A percentile compares a stretch with the other conserved stretches of the same genome.
Conservation (phyloP, 371 early-diverging fungal species). For the Rhizopus stolonifer region DNA sequence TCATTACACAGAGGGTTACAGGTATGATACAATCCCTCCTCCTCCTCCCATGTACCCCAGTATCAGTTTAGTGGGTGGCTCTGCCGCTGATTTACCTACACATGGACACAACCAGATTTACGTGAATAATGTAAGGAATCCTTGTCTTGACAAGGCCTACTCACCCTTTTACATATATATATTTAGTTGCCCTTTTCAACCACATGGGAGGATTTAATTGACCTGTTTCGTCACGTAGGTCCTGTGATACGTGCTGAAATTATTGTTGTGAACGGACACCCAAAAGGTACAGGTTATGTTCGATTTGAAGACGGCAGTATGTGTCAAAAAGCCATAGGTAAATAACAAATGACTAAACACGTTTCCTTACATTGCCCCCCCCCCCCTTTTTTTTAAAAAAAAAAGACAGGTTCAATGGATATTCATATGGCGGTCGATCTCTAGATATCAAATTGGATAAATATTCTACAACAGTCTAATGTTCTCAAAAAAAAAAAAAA, state of each 20-base stretch:
- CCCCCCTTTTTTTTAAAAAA: slow-evolving; percentile 17
- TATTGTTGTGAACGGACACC: slow-evolving; percentile 48
- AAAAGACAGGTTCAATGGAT: slow-evolving; percentile 58
- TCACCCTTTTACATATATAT: too few species aligned
- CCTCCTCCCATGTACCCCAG: slow-evolving; percentile 21
- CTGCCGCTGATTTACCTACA: slow-evolving; percentile 39
- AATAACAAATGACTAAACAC: background rate
- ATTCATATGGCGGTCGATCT: slow-evolving; percentile 57
- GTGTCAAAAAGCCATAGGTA: slow-evolving; percentile 65
- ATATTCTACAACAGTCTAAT: slow-evolving; percentile 21
- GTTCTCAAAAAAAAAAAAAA: too few species aligned
- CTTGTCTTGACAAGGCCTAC: too few species aligned
- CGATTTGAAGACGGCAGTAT: slow-evolving; percentile 57
- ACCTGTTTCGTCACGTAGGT: slow-evolving; percentile 63
- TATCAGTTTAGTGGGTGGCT: slow-evolving; percentile 39
- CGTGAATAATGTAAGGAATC: slow-evolving; percentile 55
- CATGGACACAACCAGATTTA: slow-evolving; percentile 55
- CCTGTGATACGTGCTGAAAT: slow-evolving; percentile 57
- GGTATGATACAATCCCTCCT: slow-evolving; percentile 1
- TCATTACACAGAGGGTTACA: too few species aligned
- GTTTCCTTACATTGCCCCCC: too few species aligned
- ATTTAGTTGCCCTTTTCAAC: slow-evolving; percentile 63
- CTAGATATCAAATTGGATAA: slow-evolving; percentile 55
- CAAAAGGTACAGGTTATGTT: slow-evolving; percentile 65
- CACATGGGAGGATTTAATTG: slow-evolving; percentile 65